Base-by-base conservation (phyloP, 2,329 filamentous ascomycete genomes). In the Onygena corvina region DNA sequence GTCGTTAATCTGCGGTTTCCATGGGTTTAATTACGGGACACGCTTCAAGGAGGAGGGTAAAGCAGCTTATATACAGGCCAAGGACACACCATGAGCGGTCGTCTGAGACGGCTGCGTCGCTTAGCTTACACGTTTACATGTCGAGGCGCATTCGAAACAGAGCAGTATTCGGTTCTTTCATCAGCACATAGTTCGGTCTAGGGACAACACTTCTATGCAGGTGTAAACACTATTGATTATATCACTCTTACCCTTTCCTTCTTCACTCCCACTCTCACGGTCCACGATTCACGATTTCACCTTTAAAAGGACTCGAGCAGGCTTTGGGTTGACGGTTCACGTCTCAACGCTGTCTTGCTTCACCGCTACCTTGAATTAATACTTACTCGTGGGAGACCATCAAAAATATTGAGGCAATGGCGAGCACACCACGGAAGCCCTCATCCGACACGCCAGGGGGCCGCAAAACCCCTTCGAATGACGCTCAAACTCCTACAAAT, bases 401-500 rank as follows among this genome's bases (percentile, higher is more conserved):
- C n/a, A n/a, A n/a, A n/a, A n/a, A n/a, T n/a, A n/a, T n/a, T n/a
- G n/a, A n/a, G n/a, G 36, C 40, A 6, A 53, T 53, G 52, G 46
- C 52, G 42, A 52, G 38, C 38, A 46, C 52, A 11, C n/a, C 44
- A 7, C 51, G 31, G 30, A 53, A 53, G 35, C 34, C 42, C 8
- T 50, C 49, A 25, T 44, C 45, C 1, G 31, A 47, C n/a, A 49
- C 52, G 20, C 49, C 44, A 23, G 42, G 29, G 9, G 42, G 14
- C 35, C 54, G 49, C 20, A 50, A 45, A 21, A 49, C 48, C 2
- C 27, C 36, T 3, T 40, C 46, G 11, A 16, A 20, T 7, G 38
- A 51, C 6, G 21, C 38, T 25, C 50, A 47, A 16, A 14, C 51
- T 12, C 48, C 18, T 14, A 30, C 49, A n/a, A 29, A 64, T 35